Base-by-base conservation (phyloP, 2,329 filamentous ascomycete genomes). In the Aspergillus thermomutatus region DNA sequence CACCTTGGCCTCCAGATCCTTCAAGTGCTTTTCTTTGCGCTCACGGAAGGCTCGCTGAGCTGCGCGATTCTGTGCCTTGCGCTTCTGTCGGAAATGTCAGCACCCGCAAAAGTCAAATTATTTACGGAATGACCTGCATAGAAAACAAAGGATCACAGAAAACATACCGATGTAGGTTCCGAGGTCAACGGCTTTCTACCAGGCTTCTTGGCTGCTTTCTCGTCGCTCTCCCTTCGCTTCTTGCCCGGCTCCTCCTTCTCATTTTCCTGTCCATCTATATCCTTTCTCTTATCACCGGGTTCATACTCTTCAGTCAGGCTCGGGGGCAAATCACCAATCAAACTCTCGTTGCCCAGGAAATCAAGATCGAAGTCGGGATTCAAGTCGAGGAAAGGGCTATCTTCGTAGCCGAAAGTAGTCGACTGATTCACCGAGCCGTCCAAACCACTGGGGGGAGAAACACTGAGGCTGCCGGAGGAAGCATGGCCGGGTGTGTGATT, bases 101-200 rank as follows among this genome's bases (percentile, higher is more conserved):
- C 56, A 55, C 50, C 34, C 49, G 45, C 41, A 21, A 25, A 43
- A 25, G 37, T 47, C 27, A 31, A 11, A 49, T 10, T 6, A 43
- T 11, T 31, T 23, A 52, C 4, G 27, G n/a, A 41, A 28, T 54
- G 7, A 7, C 10, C 31, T 34, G 27, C n/a, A 40, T 14, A 37
- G 31, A 23, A 49, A 46, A 34, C 23, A 46, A 47, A 7, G 21
- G 3, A 17, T 23, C 10, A 23, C 43, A 46, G 10, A 7, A 37
- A 58, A 85, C 92, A 80, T 87, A 97, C 93, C 64, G 92, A 94
- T 65, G 90, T 97, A 25, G 94, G 94, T 75, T 97, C 94, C 23
- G 91, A 95, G 49, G 91, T 97, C 68, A 97, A 81, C 21, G 93
- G 94, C 81, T 99, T 99, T 61, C 94, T 86, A 51, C 94, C 94